A percentile compares a stretch with the other conserved stretches of the same genome.
Evolutionary conservation across 495 filamentous ascomycete genomes (phyloP).

Genomic region (Aspergillus ostianus): DNA sequence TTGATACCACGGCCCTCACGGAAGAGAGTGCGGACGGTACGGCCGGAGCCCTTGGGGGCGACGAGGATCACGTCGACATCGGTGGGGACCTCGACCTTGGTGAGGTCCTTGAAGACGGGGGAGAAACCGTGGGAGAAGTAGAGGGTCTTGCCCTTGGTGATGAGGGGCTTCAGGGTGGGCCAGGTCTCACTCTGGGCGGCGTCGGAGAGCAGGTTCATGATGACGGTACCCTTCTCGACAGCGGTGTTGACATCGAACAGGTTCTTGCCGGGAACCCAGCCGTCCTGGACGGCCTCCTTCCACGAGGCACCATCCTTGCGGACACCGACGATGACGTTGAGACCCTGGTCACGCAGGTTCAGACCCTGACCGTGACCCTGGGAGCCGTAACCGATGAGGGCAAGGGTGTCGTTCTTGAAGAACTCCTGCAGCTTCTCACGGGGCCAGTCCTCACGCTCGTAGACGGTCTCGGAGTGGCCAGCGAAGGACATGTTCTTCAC

Average conservation of each 20-base stretch:
- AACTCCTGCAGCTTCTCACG: constrained; percentile 97
- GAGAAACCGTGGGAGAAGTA: constrained; percentile 99
- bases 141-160: constrained; percentile 99
- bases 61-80: constrained; percentile 99
- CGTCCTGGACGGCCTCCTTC: constrained; percentile 95
- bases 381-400: constrained; percentile 98
- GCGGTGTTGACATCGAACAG: constrained; percentile 96
- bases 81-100: constrained; percentile 93
- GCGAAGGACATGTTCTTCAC: constrained; percentile 76
- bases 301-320: constrained; percentile 97
- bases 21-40: constrained; percentile 97
- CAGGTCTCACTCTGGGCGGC: constrained; percentile 98
- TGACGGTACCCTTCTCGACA: constrained; percentile 85
- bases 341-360: constrained; percentile 97
- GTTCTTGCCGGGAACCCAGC: constrained; percentile 97
- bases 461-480: constrained; percentile 86
- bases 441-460: constrained; percentile 98
- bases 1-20: constrained; percentile 98
- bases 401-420: constrained; percentile 99
- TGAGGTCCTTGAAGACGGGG: constrained; percentile 98
- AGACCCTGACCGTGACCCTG: constrained; percentile 98
- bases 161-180: constrained; percentile 94
- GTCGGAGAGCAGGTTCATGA: constrained; percentile 99
- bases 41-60: constrained; percentile 97
- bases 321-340: constrained; percentile 98